These are phyloP conservation scores for Cydonia oblonga DNA, from an alignment of 331 rosid genomes.

Conservation along the genomic window DNA sequence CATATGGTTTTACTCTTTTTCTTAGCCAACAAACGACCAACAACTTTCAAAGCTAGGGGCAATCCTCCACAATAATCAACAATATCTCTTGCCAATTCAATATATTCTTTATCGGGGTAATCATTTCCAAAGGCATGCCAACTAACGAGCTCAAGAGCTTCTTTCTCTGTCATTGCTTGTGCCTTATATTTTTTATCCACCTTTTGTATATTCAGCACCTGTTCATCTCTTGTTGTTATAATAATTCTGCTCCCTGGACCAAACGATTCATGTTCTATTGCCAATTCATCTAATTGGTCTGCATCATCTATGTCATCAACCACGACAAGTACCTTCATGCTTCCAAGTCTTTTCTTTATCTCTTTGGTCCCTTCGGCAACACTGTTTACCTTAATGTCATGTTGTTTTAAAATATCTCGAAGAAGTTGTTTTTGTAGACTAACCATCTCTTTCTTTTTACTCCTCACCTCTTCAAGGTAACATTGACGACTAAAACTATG, in stretches of 20 bases:
- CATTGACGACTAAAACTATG: not conserved
- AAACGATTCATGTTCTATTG: too few species aligned
- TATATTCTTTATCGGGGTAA: not conserved
- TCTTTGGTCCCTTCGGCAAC: too few species aligned
- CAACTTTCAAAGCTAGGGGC: not conserved
- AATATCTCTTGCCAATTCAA: not conserved
- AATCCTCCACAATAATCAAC: not conserved
- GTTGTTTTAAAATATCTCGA: not conserved
- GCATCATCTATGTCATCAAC: too few species aligned
- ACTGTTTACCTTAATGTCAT: too few species aligned
- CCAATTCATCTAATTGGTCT: too few species aligned
- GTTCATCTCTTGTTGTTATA: not conserved
- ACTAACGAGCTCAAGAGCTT: not conserved
- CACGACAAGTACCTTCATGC: too few species aligned
- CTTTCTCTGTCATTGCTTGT: not conserved
- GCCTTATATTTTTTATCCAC: not conserved
- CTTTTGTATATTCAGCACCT: not conserved
- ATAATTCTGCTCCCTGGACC: not conserved
- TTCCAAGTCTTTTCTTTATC: too few species aligned
- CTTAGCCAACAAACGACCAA: too few species aligned
- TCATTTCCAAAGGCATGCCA: not conserved
- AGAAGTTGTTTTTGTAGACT: not conserved
- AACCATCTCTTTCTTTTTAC: not conserved
- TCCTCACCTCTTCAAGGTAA: not conserved
- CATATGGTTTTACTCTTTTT: too few species aligned